Conservation (phyloP, 495 filamentous ascomycete species). For the Astrothelium macrocarpum region DNA sequence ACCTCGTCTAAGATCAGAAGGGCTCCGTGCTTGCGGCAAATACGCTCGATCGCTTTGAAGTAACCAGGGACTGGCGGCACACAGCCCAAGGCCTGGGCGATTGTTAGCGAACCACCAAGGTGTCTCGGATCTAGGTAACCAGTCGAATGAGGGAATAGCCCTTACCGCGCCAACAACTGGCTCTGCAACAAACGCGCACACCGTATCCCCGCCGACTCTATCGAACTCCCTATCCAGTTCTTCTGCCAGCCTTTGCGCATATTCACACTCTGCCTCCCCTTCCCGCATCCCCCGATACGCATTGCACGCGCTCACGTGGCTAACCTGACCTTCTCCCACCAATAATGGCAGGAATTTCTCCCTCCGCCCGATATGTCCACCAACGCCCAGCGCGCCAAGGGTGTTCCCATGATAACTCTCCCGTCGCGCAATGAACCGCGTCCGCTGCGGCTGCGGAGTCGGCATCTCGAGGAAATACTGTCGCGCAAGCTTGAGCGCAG, state of each 20-base stretch:
- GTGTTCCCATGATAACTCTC: slow-evolving; percentile 73
- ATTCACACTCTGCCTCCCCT: slow-evolving; percentile 31
- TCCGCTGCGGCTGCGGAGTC: slow-evolving; percentile 41
- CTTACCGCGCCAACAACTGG: slow-evolving; percentile 52
- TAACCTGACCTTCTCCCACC: slow-evolving; percentile 40
- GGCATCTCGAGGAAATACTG: slow-evolving; percentile 54
- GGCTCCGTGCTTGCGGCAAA: slow-evolving; percentile 37
- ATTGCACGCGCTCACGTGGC: slow-evolving; percentile 61
- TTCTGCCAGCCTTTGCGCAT: slow-evolving; percentile 47
- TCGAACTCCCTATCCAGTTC: slow-evolving; percentile 72
- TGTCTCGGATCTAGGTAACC: neutral
- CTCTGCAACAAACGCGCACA: slow-evolving; percentile 71
- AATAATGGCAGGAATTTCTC: slow-evolving; percentile 60
- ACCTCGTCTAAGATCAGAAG: slow-evolving; percentile 39
- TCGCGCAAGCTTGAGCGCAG: slow-evolving; percentile 54
- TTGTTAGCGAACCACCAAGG: neutral
- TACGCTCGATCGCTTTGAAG: slow-evolving; percentile 28
- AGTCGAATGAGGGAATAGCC: neutral
- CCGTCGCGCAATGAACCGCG: slow-evolving; percentile 52
- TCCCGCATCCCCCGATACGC: slow-evolving; percentile 42
- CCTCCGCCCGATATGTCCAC: slow-evolving; percentile 54
- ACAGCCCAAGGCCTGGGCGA: slow-evolving; percentile 31
- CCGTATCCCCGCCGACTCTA: slow-evolving; percentile 57
- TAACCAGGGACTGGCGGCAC: slow-evolving; percentile 35
- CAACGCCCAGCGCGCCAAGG: slow-evolving; percentile 53